These are phyloP conservation scores for Baorangia bicolor DNA, from an alignment of 768 basidiomycete species.

Conservation along the genomic window DNA sequence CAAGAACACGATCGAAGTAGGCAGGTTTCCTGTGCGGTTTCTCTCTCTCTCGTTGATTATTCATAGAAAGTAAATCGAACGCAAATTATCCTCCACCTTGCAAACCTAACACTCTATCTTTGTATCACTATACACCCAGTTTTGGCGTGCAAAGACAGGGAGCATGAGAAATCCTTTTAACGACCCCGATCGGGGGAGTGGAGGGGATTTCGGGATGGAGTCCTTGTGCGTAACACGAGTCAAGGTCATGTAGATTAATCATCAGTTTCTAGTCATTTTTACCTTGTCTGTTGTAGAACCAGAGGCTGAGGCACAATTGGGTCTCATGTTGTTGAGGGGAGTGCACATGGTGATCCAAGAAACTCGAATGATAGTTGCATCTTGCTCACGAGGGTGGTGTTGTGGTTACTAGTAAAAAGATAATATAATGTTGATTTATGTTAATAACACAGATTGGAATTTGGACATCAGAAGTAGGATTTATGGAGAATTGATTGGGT, in stretches of 20 bases:
- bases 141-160: slow-evolving; percentile 79
- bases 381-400: too few species aligned
- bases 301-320: neutral
- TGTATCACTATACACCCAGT: slow-evolving; percentile 69
- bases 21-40: slow-evolving; percentile 2
- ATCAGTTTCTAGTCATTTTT: too few species aligned
- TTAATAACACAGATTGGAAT: neutral
- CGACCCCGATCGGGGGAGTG: slow-evolving; percentile 39
- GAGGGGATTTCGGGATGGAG: slow-evolving; percentile 46
- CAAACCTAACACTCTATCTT: slow-evolving; percentile 80
- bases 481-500: neutral
- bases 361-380: too few species aligned
- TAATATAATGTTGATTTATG: neutral
- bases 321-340: neutral
- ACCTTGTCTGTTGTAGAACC: neutral
- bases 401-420: too few species aligned
- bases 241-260: neutral
- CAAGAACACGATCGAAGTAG: slow-evolving; percentile 76
- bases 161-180: slow-evolving; percentile 84
- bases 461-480: neutral
- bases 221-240: slow-evolving; percentile 22
- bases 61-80: slow-evolving; percentile 55
- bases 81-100: slow-evolving; percentile 73
- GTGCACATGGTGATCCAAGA: too few species aligned
- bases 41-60: neutral